A percentile compares a stretch with the other conserved stretches of the same genome.
These are phyloP conservation scores for Zoysia japonica DNA, from an alignment of 176 grass and related monocot genomes.

Conservation along the genomic window DNA sequence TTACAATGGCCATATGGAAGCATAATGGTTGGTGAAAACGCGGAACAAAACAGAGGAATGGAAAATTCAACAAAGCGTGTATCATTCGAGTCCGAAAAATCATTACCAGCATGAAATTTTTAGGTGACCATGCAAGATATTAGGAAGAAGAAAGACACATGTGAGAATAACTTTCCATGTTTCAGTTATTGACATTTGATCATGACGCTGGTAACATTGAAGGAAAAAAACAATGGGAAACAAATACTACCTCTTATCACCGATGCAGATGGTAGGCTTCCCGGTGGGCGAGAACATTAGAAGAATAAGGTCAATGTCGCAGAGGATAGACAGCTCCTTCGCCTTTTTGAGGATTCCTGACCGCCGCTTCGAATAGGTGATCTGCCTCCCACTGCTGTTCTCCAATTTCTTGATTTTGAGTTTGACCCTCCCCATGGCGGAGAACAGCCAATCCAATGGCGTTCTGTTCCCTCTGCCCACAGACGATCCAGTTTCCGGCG, in stretches of 20 bases:
- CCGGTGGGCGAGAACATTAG: constrained; percentile 69
- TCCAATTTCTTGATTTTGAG: constrained; percentile 82
- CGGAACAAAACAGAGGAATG: not conserved
- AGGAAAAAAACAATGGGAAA: not conserved
- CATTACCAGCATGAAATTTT: not conserved
- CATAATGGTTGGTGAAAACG: not conserved
- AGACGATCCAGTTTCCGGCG: not conserved
- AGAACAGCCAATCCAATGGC: not conserved
- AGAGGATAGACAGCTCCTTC: constrained; percentile 72
- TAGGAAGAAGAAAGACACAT: not conserved
- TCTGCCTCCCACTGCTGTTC: constrained; percentile 48
- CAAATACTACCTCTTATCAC: constrained; percentile 36
- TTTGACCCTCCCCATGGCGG: constrained; percentile 72
- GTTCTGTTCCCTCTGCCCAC: not conserved
- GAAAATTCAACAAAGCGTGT: not conserved
- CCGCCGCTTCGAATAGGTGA: constrained; percentile 71
- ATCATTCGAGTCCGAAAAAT: not conserved
- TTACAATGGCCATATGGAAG: not conserved
- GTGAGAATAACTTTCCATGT: not conserved
- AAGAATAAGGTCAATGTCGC: constrained; percentile 68
- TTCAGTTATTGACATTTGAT: not conserved
- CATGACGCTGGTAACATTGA: not conserved
- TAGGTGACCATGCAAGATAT: not conserved
- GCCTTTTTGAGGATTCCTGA: constrained; percentile 78
- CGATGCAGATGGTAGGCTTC: constrained; percentile 64